Evolutionary conservation across 2,329 filamentous ascomycete genomes (phyloP), one percentile per base, ranked within the genome.

Genomic region (Diaporthe batatas): DNA sequence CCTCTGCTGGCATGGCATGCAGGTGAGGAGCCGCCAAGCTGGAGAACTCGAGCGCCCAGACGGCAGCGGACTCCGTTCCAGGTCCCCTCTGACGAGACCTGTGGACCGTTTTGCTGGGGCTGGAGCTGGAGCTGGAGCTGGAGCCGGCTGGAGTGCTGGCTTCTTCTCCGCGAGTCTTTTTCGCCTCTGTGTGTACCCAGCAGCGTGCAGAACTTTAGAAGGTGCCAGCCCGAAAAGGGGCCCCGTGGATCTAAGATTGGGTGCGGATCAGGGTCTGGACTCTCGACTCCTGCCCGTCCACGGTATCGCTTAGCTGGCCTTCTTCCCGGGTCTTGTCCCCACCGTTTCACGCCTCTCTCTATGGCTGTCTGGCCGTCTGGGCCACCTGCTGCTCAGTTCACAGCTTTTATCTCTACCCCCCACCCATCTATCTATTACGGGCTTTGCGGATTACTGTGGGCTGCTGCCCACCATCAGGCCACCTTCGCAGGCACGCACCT

Each of bases 231-330:
- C 44, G 44, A 70, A 70, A 70, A 59, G 70, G 72, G 72, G n/a
- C 42, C 57, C 57, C 57, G 64, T 16, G 57, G 65, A 74, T 74
- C 72, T 72, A 53, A 68, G 51, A 71, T 72, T 73, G 71, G 54
- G 64, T n/a, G 57, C 65, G 70, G 70, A 74, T 69, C 70, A 53
- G 47, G 57, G 49, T 74, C 70, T 72, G 64, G 72, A 74, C 65
- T 70, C 57, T 44, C 39, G 54, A n/a, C 18, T 51, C 23, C 29
- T 29, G 68, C 36, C 53, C 65, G 23, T 8, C 34, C 11, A 36
- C 29, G 29, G 29, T 34, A 51, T 42, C 65, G 68, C 39, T 42
- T 39, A n/a, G 25, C 55, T 67, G 47, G 53, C 54, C 18, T 58
- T 57, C 72, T 74, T 70, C 72, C 29, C 29, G 29, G 29, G 71